Evolutionary conservation across 2,329 filamentous ascomycete species (phyloP).

Genomic region (Arachnomyces sp.): DNA sequence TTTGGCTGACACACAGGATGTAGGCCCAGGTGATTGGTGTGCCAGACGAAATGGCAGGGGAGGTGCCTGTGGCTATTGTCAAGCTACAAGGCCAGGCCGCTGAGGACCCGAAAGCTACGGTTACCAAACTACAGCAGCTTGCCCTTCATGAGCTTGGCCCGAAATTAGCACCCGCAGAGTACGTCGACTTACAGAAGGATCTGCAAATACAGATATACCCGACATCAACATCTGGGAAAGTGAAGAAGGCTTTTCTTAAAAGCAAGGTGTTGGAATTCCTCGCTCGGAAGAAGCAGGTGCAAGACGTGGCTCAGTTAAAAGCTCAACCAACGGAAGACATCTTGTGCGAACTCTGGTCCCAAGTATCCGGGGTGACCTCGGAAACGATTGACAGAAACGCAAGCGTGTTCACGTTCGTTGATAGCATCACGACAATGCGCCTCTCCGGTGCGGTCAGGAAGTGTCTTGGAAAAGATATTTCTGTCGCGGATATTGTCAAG

Average conservation of each 20-base stretch:
- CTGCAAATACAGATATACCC: conserved; percentile 34
- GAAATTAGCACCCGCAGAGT: conserved; percentile 31
- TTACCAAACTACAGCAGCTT: conserved; percentile 20
- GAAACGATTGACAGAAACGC: conserved; percentile 4
- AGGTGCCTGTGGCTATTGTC: conserved; percentile 42
- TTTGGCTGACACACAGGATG: neutral
- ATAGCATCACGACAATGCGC: conserved; percentile 11
- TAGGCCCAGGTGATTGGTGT: conserved; percentile 36
- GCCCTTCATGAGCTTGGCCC: conserved; percentile 24
- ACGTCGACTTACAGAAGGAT: conserved; percentile 35
- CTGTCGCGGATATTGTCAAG: conserved; percentile 3
- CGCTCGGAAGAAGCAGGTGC: neutral
- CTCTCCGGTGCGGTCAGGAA: conserved; percentile 8
- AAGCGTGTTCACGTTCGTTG: conserved; percentile 6
- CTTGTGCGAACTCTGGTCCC: conserved; percentile 7
- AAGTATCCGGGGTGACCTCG: conserved; percentile 1
- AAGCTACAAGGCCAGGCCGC: conserved; percentile 17
- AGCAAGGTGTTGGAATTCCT: conserved; percentile 19
- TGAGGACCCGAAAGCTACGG: conserved; percentile 23
- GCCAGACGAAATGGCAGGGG: conserved; percentile 39
- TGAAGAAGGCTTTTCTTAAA: conserved; percentile 34
- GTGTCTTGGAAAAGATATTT: conserved; percentile 6
- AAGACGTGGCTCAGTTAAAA: conserved; percentile 12
- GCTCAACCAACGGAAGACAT: conserved; percentile 5
- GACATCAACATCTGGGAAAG: conserved; percentile 38